These are phyloP conservation scores for Pseudogymnoascus pannorum DNA, from an alignment of 2,329 filamentous ascomycete species.

Conservation along the genomic window DNA sequence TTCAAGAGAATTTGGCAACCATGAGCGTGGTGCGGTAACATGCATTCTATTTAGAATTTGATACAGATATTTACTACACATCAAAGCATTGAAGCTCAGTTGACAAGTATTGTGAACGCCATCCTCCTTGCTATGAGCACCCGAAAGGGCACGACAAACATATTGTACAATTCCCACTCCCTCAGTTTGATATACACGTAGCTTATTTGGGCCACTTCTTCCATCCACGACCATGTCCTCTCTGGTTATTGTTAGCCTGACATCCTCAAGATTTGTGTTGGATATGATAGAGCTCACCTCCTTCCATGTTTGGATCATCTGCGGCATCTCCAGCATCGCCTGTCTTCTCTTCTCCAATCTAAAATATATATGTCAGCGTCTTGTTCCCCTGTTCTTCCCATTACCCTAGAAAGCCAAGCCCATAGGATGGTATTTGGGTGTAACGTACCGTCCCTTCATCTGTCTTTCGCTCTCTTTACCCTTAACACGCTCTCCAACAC, in stretches of 20 bases:
- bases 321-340: slow-evolving; percentile 92
- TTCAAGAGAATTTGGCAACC: not conserved
- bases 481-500: slow-evolving; percentile 89
- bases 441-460: slow-evolving; percentile 62
- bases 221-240: slow-evolving; percentile 66
- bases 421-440: not conserved
- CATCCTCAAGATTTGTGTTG: not conserved
- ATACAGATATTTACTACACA: slow-evolving; percentile 7
- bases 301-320: slow-evolving; percentile 88
- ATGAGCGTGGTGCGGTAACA: not conserved
- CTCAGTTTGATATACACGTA: not conserved
- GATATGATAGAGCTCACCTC: slow-evolving; percentile 50
- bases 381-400: not conserved
- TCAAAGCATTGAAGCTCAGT: slow-evolving; percentile 6
- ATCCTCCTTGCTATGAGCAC: slow-evolving; percentile 10
- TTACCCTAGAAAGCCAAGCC: not conserved
- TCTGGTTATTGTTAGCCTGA: slow-evolving; percentile 39
- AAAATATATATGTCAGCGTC: slow-evolving; percentile 14
- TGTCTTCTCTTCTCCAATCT: slow-evolving; percentile 82
- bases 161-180: slow-evolving; percentile 8
- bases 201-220: slow-evolving; percentile 60
- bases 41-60: slow-evolving; percentile 7
- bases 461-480: slow-evolving; percentile 89
- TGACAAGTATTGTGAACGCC: slow-evolving; percentile 6
- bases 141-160: not conserved